phyloP scores from a whole-genome alignment of 768 basidiomycete species.

The Clitopilus hobsonii region DNA sequence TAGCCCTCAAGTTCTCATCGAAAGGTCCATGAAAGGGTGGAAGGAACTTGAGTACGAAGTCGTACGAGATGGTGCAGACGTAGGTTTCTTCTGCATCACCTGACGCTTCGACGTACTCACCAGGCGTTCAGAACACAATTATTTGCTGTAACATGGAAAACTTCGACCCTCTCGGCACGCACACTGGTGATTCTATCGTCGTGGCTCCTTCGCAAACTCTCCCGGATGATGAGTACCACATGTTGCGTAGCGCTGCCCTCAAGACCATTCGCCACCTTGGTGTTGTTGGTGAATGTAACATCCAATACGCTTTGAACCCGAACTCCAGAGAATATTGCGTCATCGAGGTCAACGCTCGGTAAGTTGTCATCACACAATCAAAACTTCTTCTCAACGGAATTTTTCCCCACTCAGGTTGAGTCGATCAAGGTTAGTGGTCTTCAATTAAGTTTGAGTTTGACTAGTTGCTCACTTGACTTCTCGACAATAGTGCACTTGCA shows the following conservation, averaged over 20 bases:
- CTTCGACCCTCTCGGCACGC: conserved; percentile 97
- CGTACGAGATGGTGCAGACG: conserved; percentile 95
- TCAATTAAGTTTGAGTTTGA: not conserved
- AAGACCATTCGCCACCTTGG: conserved; percentile 91
- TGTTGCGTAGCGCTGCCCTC: conserved; percentile 96
- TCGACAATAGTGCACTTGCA: conserved; percentile 72
- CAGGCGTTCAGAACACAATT: conserved; percentile 72
- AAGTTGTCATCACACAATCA: conserved; percentile 18
- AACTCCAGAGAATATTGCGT: conserved; percentile 92
- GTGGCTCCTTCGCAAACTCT: conserved; percentile 98
- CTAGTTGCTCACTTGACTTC: not conserved
- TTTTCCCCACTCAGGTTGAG: conserved; percentile 42
- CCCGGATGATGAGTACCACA: conserved; percentile 97
- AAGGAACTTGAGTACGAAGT: conserved; percentile 99
- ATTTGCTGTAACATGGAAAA: conserved; percentile 99
- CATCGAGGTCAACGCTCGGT: conserved; percentile 96
- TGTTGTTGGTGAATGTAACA: conserved; percentile 93
- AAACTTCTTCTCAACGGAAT: conserved; percentile 1
- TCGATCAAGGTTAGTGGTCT: conserved; percentile 62
- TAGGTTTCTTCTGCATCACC: conserved; percentile 22
- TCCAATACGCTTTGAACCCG: conserved; percentile 97
- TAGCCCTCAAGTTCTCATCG: conserved; percentile 93
- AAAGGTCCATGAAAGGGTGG: conserved; percentile 99
- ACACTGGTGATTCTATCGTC: conserved; percentile 99
- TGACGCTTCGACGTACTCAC: not conserved